Base-by-base conservation (phyloP, 257 asterid genomes). In the Fraxinus cuspidata region DNA sequence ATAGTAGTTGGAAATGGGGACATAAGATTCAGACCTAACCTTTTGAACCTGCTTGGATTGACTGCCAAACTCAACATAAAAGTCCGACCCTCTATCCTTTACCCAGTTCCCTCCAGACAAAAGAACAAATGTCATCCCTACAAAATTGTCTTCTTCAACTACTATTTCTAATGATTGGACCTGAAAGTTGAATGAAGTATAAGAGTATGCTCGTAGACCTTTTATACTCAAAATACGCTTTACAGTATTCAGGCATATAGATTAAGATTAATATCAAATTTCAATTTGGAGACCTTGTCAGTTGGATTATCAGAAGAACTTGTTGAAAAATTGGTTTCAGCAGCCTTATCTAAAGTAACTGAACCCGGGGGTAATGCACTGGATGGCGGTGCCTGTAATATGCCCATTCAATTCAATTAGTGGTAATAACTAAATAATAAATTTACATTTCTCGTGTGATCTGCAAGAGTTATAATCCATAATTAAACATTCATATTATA, bases 91-190 rank as follows among this genome's bases (percentile, higher is more conserved):
- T 11, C 85, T 79, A 85, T 96, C 83, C 81, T 93, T 96, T 47
- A 96, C 73, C 99, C 99, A 96, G 74, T 85, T 90, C 76, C 85
- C 94, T 77, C 87, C 90, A 77, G 91, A 87, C 82, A 92, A 67
- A 81, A 96, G 88, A 87, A 96, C 99, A 89, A 96, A 96, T 73
- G 99, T 97, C 92, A 96, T 93, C 80, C 99, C 99, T 83, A 88
- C 89, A 81, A 84, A 93, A 40, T 64, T 82, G 75, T 82, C 96
- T 81, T 88, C 97, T 82, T 87, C 96, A 76, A 92, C 74, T 76
- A 80, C 83, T 53, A 96, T 88, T 81, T 96, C 99, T 81, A 93
- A 74, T 47, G 93, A 90, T 77, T 88, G 97, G 76, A 93, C 90
- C 99, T 93, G 93, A 80, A 78, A 89, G 77, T 77, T 70, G 72